A percentile compares a stretch with the other conserved stretches of the same genome.
Conservation (phyloP, 169 alveolate genomes). For the Miamiensis avidus region DNA sequence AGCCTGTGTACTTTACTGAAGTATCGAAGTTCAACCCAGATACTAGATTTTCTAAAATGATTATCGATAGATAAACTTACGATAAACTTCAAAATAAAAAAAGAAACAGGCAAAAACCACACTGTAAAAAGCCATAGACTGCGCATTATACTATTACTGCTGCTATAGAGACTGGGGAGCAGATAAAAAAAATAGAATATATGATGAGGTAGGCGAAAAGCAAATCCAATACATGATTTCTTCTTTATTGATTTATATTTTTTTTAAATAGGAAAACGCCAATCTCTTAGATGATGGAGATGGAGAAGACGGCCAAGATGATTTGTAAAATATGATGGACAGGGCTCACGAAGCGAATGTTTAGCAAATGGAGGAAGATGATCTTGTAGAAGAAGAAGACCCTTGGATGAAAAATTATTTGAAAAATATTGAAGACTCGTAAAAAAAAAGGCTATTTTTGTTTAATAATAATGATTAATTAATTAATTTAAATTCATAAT, state of each 20-base stretch:
- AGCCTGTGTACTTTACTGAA: conserved; percentile 15
- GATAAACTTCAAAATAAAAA: neutral
- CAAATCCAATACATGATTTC: neutral
- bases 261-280: neutral
- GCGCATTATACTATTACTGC: conserved; percentile 12
- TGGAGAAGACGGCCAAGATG: neutral
- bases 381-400: neutral
- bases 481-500: no score
- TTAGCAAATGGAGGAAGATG: neutral
- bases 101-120: neutral
- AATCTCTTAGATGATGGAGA: neutral
- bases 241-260: neutral
- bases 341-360: neutral
- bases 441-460: no score
- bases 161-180: conserved; percentile 10
- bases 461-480: no score
- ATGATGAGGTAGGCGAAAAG: neutral
- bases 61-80: conserved; percentile 14
- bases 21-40: conserved; percentile 20
- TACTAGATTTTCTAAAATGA: conserved; percentile 14
- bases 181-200: neutral
- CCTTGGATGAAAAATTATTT: neutral
- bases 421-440: neutral
- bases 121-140: neutral
- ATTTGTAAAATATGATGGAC: conserved; percentile 3